phyloP scores from a whole-genome alignment of 2,329 filamentous ascomycete species.

The Coniochaeta sp. region DNA sequence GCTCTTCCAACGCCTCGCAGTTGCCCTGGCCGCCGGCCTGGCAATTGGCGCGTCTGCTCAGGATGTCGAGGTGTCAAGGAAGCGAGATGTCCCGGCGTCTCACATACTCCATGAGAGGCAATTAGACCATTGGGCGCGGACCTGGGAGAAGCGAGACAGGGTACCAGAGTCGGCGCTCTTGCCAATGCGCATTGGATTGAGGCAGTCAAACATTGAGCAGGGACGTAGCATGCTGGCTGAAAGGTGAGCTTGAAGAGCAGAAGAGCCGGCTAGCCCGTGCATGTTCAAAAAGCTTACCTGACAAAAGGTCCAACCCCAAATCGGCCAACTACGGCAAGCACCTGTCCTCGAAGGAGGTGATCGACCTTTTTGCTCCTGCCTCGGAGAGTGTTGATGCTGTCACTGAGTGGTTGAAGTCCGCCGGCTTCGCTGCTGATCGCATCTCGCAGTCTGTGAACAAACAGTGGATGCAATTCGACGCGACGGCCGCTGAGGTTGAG shows the following conservation, averaged over 20 bases:
- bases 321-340: conserved; percentile 1
- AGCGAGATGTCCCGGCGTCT: background rate
- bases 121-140: background rate
- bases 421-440: background rate
- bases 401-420: background rate
- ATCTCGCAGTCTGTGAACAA: conserved; percentile 1
- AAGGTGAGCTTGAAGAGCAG: background rate
- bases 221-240: background rate
- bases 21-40: conserved; percentile 1
- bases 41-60: background rate
- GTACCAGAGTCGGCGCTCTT: background rate
- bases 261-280: background rate
- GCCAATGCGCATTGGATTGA: conserved; percentile 2
- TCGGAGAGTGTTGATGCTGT: background rate
- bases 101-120: conserved; percentile 1
- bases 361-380: background rate
- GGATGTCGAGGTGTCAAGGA: background rate
- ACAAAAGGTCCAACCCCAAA: background rate
- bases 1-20: conserved; percentile 2
- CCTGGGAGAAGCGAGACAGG: background rate
- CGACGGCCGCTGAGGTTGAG: conserved; percentile 28
- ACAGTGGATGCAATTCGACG: conserved; percentile 34
- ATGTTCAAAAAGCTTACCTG: background rate
- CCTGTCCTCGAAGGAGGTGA: background rate
- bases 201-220: conserved; percentile 1